Base-by-base conservation (phyloP, 805 yeast species). In the Schizosaccharomyces octosporus region DNA sequence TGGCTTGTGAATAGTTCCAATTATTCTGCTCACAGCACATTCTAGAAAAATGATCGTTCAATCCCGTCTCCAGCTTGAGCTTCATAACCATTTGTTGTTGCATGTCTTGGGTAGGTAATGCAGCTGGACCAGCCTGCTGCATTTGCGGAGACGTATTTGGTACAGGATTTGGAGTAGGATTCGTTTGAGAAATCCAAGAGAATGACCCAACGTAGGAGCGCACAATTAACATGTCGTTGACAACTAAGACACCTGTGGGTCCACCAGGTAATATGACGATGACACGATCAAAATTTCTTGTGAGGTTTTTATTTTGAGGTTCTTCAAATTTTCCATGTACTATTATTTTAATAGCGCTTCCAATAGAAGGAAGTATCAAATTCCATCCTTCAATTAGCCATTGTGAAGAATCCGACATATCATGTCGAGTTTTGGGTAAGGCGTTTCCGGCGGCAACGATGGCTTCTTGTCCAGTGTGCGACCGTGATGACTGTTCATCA, bases 281-380 rank as follows among this genome's bases (percentile, higher is more conserved):
- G 0, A 83, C 77, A 68, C 98, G 78, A 70, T 93, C 98, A 71
- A 93, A 93, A 9, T 93, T 81, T 69, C 93, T 84, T 65, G 76
- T 76, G 4, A 79, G 73, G 43, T 83, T 72, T 39, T 48, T 54
- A 42, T 21, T 39, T 31, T 55, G 54, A 15, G 39, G 54, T 45
- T 59, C 57, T 59, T 48, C 61, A 68, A 80, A 90, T 63, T 79
- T 82, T 4, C 98, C 98, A 72, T 93, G 98, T 17, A 90, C 72
- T 0, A 81, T 75, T 57, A 90, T 78, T 67, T 85, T 76, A 67
- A 93, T 81, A 5, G 95, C 96, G 61, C 82, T 79, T 36, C 88
- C 79, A 59, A 79, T 81, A 13, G 70, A 66, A 63, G 63, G 64
- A 21, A 41, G 41, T 9, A 19, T 13, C n/a, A 45, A 17, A n/a